These are phyloP conservation scores for Penicillium dipodomyicola DNA, from an alignment of 495 filamentous ascomycete genomes.

Conservation along the genomic window DNA sequence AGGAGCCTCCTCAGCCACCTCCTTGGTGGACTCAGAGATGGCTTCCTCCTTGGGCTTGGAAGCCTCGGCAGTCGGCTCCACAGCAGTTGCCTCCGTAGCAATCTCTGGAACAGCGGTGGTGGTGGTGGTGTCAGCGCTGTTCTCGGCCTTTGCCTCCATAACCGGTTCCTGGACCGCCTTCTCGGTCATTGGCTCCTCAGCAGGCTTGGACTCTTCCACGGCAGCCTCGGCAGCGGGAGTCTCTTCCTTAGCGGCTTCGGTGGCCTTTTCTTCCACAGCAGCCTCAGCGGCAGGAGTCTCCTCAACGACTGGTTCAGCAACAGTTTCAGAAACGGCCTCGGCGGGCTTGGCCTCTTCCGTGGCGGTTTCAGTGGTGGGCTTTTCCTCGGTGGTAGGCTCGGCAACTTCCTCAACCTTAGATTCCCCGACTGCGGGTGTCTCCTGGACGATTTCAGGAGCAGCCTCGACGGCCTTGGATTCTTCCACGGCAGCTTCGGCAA, in stretches of 20 bases:
- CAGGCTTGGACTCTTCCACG: conserved; percentile 1
- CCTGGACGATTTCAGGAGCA: not conserved
- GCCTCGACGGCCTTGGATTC: not conserved
- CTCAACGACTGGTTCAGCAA: not conserved
- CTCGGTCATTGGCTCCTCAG: conserved; percentile 16
- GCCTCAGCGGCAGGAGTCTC: not conserved
- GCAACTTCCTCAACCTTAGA: conserved; percentile 13
- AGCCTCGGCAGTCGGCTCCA: conserved; percentile 1
- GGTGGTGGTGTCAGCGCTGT: conserved; percentile 5
- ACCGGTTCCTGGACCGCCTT: conserved; percentile 9
- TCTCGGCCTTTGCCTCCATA: conserved; percentile 8
- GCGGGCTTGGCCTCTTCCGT: not conserved
- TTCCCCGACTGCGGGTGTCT: conserved; percentile 17
- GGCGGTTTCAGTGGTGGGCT: conserved; percentile 4
- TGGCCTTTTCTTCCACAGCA: not conserved
- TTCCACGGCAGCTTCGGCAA: conserved; percentile 4
- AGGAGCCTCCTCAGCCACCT: conserved; percentile 8
- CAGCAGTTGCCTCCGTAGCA: not conserved
- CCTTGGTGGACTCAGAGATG: conserved; percentile 4
- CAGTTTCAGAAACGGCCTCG: not conserved
- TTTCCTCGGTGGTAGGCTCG: conserved; percentile 17
- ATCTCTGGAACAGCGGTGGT: conserved; percentile 6
- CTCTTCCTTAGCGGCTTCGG: not conserved
- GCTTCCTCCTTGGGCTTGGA: conserved; percentile 9
- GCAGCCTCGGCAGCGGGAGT: not conserved